A percentile compares a stretch with the other conserved stretches of the same genome.
phyloP scores from a whole-genome alignment of 805 yeast species.

The Nakazawaea wyomingensis region DNA sequence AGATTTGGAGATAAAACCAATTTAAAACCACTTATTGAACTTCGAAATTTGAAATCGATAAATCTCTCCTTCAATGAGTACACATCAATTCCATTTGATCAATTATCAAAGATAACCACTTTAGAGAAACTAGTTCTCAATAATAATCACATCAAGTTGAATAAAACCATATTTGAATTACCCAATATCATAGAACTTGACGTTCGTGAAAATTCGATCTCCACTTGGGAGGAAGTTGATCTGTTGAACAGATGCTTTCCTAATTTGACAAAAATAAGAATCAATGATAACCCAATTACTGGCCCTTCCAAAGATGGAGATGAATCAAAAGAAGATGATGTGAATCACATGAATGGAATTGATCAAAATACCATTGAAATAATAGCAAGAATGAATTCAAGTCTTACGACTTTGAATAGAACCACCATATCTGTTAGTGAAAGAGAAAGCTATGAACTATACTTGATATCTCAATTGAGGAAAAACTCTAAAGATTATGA shows the following conservation, averaged over 20 bases:
- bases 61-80: constrained; percentile 24
- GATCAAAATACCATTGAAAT: constrained; percentile 20
- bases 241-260: constrained; percentile 33
- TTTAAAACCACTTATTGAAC: constrained; percentile 9
- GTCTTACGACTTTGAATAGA: constrained; percentile 51
- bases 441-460: constrained; percentile 62
- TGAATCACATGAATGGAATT: not conserved
- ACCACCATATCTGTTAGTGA: constrained; percentile 39
- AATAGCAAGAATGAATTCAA: constrained; percentile 19
- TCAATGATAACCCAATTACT: constrained; percentile 51
- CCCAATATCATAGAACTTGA: constrained; percentile 33
- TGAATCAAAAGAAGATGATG: constrained; percentile 3
- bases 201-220: constrained; percentile 44
- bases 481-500: constrained; percentile 17
- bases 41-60: constrained; percentile 19
- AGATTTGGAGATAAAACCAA: constrained; percentile 17
- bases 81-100: constrained; percentile 1
- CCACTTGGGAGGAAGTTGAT: constrained; percentile 46
- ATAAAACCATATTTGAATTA: not conserved
- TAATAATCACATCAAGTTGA: not conserved
- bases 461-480: constrained; percentile 50
- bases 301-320: constrained; percentile 26
- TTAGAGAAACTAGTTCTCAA: constrained; percentile 19
- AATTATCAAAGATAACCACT: not conserved
- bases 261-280: constrained; percentile 37